A percentile compares a stretch with the other conserved stretches of the same genome.
Evolutionary conservation across 2,329 filamentous ascomycete genomes (phyloP).

Genomic region (Fusarium tanahbumbuense): DNA sequence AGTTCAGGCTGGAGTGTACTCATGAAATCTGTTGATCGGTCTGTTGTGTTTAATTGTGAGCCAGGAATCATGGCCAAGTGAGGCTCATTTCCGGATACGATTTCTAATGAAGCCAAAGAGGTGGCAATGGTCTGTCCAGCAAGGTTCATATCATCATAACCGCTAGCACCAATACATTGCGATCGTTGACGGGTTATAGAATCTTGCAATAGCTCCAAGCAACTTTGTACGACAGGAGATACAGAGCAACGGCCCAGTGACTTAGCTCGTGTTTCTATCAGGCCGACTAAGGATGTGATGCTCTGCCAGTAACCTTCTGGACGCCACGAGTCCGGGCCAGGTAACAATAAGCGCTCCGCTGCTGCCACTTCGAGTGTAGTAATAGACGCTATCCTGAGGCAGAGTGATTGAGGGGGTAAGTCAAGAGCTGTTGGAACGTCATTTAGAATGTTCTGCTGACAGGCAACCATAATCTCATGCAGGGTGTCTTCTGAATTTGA

Average conservation of each 20-base stretch:
- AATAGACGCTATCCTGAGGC: background rate
- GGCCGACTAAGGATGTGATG: background rate
- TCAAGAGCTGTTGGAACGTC: rapidly evolving
- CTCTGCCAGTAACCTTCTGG: background rate
- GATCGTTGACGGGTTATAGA: background rate
- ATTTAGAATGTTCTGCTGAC: background rate
- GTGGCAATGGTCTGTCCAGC: background rate
- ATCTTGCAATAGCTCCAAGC: background rate
- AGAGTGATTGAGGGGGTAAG: background rate
- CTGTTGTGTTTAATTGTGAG: rapidly evolving
- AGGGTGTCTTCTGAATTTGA: rapidly evolving
- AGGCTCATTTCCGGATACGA: rapidly evolving
- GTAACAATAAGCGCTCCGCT: background rate
- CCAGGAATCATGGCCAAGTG: rapidly evolving
- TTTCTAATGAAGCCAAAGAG: background rate
- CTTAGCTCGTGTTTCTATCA: background rate
- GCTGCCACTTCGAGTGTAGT: background rate
- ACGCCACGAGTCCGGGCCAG: background rate
- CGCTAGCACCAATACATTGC: background rate
- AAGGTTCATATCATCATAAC: rapidly evolving
- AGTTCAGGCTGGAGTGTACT: rapidly evolving
- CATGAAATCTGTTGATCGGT: rapidly evolving
- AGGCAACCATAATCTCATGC: background rate
- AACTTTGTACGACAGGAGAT: background rate
- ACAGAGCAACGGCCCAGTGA: background rate